These are phyloP conservation scores for Coemansia sp. DNA, from an alignment of 192 early-diverging fungal genomes.

Conservation along the genomic window DNA sequence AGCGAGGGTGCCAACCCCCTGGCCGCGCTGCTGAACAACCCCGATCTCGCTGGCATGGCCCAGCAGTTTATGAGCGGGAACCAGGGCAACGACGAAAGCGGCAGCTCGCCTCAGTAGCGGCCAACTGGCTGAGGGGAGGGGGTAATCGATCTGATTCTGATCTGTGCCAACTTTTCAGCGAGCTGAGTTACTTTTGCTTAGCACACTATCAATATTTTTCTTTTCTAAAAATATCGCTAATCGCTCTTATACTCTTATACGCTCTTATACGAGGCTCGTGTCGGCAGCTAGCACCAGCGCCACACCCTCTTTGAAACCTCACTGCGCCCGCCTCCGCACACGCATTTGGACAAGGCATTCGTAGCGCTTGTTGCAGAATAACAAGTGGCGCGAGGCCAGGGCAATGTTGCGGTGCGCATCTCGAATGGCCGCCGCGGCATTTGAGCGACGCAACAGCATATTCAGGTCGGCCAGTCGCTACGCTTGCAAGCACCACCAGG, in stretches of 20 bases:
- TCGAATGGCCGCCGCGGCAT: constrained; percentile 3
- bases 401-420: constrained; percentile 9
- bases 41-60: constrained; percentile 34
- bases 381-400: neutral
- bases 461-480: constrained; percentile 1
- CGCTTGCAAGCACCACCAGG: neutral
- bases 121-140: too few relatives aligned
- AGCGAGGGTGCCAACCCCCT: constrained; percentile 22
- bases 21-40: constrained; percentile 43
- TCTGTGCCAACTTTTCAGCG: too few relatives aligned
- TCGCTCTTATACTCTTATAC: too few relatives aligned
- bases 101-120: too few relatives aligned
- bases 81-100: neutral
- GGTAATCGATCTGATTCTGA: too few relatives aligned
- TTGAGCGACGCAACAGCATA: constrained; percentile 1
- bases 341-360: neutral
- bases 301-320: neutral
- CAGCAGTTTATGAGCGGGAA: constrained; percentile 31
- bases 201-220: too few relatives aligned
- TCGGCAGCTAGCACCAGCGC: neutral
- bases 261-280: too few relatives aligned
- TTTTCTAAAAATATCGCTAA: too few relatives aligned
- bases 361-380: neutral
- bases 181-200: too few relatives aligned
- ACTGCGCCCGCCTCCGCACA: neutral